Percentiles rank a stretch among this genome's conserved stretches.
phyloP scores from a whole-genome alignment of 1,284 basidiomycete genomes.

The Ceratobasidium sp. region DNA sequence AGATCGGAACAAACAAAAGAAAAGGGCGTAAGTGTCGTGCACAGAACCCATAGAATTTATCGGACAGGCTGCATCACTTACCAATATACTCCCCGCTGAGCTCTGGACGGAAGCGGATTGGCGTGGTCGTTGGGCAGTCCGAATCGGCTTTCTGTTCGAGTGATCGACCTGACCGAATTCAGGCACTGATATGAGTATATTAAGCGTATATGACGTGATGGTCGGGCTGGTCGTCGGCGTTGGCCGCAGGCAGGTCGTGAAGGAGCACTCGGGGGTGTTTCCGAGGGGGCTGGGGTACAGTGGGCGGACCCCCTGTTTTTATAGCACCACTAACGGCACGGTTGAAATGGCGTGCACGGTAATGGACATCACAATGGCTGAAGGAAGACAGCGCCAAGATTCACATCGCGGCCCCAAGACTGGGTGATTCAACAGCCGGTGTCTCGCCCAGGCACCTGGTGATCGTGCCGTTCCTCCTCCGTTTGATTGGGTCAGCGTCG shows the following conservation, averaged over 20 bases:
- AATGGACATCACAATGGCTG: constrained; percentile 3
- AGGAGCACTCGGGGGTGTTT: constrained; percentile 30
- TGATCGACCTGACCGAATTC: constrained; percentile 5
- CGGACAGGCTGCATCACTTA: constrained; percentile 15
- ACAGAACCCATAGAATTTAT: background rate
- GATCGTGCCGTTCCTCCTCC: background rate
- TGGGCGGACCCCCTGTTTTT: background rate
- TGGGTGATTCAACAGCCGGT: constrained; percentile 24
- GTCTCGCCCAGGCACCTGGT: constrained; percentile 34
- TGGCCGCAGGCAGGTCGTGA: constrained; percentile 1
- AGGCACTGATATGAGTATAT: constrained; percentile 15
- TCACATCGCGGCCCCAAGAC: constrained; percentile 12
- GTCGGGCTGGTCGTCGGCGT: constrained; percentile 15
- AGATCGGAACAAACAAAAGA: constrained; percentile 1
- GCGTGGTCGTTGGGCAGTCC: constrained; percentile 8
- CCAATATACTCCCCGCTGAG: constrained; percentile 20
- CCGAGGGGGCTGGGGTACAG: constrained; percentile 21
- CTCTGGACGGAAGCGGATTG: constrained; percentile 4
- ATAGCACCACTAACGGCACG: background rate
- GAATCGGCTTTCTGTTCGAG: background rate
- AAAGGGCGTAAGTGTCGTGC: constrained; percentile 3
- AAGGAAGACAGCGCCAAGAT: constrained; percentile 28
- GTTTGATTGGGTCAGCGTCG: constrained; percentile 4
- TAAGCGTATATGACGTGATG: constrained; percentile 20
- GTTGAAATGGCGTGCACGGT: constrained; percentile 14